phyloP scores from a whole-genome alignment of 1,139 yeast species.

The Pichia sp. region DNA sequence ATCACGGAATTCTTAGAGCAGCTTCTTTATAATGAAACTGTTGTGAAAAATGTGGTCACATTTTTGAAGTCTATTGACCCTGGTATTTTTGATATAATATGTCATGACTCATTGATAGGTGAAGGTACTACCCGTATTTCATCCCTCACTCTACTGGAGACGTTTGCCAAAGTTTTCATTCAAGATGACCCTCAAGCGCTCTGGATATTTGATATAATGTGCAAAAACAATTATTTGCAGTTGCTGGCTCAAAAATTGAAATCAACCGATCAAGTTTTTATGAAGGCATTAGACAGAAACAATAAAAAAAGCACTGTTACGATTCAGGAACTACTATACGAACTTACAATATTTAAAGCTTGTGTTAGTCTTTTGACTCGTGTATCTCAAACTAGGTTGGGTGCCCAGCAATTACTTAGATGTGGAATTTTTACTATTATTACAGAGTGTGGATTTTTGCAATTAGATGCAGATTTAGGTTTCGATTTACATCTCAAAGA shows the following conservation, averaged over 20 bases:
- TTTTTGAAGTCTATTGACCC: constrained; percentile 54
- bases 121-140: constrained; percentile 76
- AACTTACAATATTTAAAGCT: constrained; percentile 68
- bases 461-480: constrained; percentile 77
- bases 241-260: constrained; percentile 59
- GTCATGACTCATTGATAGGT: constrained; percentile 73
- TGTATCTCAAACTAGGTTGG: constrained; percentile 66
- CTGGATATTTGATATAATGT: constrained; percentile 51
- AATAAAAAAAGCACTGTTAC: constrained; percentile 26
- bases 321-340: constrained; percentile 52
- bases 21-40: constrained; percentile 32
- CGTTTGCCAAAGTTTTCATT: constrained; percentile 52
- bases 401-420: constrained; percentile 71
- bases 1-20: constrained; percentile 59
- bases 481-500: constrained; percentile 34
- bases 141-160: constrained; percentile 64
- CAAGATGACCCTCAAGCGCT: constrained; percentile 33
- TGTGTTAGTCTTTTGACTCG: constrained; percentile 62
- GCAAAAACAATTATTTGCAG: constrained; percentile 57
- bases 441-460: constrained; percentile 47
- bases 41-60: constrained; percentile 39
- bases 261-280: constrained; percentile 57
- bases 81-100: constrained; percentile 53
- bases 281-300: constrained; percentile 24
- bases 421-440: constrained; percentile 62